A percentile compares a stretch with the other conserved stretches of the same genome.
phyloP scores from a whole-genome alignment of 1,284 basidiomycete species.

The Bjerkandera adusta region DNA sequence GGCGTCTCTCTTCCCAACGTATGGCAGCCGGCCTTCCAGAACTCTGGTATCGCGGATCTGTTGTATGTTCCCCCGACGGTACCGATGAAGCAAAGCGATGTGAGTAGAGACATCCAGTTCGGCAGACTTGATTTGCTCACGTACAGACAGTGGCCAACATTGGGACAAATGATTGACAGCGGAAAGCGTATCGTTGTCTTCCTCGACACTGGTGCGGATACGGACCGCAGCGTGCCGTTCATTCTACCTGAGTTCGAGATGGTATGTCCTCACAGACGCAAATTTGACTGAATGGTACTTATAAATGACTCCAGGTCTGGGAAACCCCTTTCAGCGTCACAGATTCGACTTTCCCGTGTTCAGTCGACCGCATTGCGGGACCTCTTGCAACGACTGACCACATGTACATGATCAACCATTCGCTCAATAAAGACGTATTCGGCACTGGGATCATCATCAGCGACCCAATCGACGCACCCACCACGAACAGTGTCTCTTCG shows the following conservation, averaged over 20 bases:
- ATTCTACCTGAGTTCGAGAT: slow-evolving; percentile 65
- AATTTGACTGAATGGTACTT: slow-evolving; percentile 12
- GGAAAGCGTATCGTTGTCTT: slow-evolving; percentile 73
- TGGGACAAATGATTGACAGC: slow-evolving; percentile 65
- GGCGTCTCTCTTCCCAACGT: slow-evolving; percentile 45
- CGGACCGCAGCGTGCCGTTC: slow-evolving; percentile 47
- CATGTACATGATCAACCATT: slow-evolving; percentile 59
- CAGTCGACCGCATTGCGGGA: slow-evolving; percentile 60
- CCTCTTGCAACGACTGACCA: slow-evolving; percentile 48
- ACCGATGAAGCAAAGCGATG: slow-evolving; percentile 44
- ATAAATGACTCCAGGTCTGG: slow-evolving; percentile 56
- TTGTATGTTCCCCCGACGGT: slow-evolving; percentile 59
- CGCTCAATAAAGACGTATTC: slow-evolving; percentile 41
- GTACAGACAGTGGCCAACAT: slow-evolving; percentile 62
- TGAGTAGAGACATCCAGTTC: slow-evolving; percentile 7
- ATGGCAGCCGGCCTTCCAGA: slow-evolving; percentile 58
- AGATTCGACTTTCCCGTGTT: slow-evolving; percentile 64
- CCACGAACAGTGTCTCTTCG: slow-evolving; percentile 43
- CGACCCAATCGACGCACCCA: slow-evolving; percentile 37
- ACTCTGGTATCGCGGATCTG: slow-evolving; percentile 52
- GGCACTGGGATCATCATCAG: slow-evolving; percentile 37
- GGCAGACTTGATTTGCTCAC: background rate
- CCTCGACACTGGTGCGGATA: slow-evolving; percentile 56
- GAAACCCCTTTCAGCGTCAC: slow-evolving; percentile 73
- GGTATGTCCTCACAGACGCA: slow-evolving; percentile 30